phyloP scores from a whole-genome alignment of 768 basidiomycete species.

The Cubamyces lactineus region DNA sequence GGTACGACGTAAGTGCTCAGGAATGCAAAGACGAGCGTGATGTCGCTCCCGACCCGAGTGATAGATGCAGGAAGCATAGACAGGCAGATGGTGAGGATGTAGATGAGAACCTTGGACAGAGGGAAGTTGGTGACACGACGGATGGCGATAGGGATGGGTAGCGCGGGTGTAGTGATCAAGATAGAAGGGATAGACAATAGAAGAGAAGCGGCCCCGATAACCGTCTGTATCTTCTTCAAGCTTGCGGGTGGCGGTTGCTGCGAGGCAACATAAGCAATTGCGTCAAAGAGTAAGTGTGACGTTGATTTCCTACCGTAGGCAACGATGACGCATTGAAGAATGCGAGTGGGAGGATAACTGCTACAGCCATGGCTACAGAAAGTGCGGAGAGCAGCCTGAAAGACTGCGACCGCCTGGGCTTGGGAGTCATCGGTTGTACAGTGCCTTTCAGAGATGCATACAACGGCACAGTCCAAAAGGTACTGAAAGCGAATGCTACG shows the following conservation, averaged over 20 bases:
- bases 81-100: conserved; percentile 45
- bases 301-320: conserved; percentile 39
- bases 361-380: conserved; percentile 51
- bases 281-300: conserved; percentile 29
- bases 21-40: conserved; percentile 54
- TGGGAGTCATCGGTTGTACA: conserved; percentile 40
- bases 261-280: conserved; percentile 3
- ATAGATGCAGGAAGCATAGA: conserved; percentile 47
- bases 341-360: conserved; percentile 59
- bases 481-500: conserved; percentile 66
- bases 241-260: conserved; percentile 34
- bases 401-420: conserved; percentile 53
- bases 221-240: conserved; percentile 41
- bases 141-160: conserved; percentile 49
- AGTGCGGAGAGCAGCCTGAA: conserved; percentile 60
- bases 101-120: conserved; percentile 48
- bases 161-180: conserved; percentile 56
- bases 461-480: conserved; percentile 64
- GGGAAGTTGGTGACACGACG: conserved; percentile 48
- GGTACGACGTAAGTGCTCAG: conserved; percentile 65
- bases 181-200: conserved; percentile 62
- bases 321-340: conserved; percentile 55
- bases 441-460: conserved; percentile 61
- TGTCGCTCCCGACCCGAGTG: conserved; percentile 48
- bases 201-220: conserved; percentile 55